These are phyloP conservation scores for Puccinia coronata DNA, from an alignment of 1,284 basidiomycete genomes.

Conservation along the genomic window DNA sequence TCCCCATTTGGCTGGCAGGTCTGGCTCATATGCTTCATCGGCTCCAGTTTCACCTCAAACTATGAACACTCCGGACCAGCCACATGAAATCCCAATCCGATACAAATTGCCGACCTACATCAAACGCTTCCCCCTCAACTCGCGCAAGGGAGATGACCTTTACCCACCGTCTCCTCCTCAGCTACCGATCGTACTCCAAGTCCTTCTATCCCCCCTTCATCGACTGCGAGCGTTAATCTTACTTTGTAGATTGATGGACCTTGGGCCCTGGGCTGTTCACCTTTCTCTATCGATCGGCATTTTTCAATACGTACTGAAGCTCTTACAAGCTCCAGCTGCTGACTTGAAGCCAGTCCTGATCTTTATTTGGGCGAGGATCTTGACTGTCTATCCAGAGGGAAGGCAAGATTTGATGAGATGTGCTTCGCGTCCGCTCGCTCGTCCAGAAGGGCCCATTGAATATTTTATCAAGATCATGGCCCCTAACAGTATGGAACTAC, in stretches of 20 bases:
- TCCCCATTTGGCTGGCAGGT: background rate
- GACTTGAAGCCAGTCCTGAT: slow-evolving; percentile 48
- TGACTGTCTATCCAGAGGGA: slow-evolving; percentile 50
- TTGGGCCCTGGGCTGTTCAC: slow-evolving; percentile 50
- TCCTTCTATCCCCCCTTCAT: slow-evolving; percentile 45
- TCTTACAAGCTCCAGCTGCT: slow-evolving; percentile 48
- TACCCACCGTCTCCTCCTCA: slow-evolving; percentile 49
- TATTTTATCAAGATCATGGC: slow-evolving; percentile 47
- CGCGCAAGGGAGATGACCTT: slow-evolving; percentile 36
- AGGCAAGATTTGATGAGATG: slow-evolving; percentile 37
- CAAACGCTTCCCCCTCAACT: slow-evolving; percentile 44
- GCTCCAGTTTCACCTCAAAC: background rate
- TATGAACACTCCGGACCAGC: background rate
- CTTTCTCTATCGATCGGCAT: slow-evolving; percentile 49
- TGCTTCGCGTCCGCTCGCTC: slow-evolving; percentile 17
- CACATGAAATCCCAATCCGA: slow-evolving; percentile 33
- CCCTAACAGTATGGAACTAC: slow-evolving; percentile 40
- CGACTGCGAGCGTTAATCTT: slow-evolving; percentile 42
- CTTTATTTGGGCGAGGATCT: slow-evolving; percentile 50
- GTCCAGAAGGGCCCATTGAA: slow-evolving; percentile 40
- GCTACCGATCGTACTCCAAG: slow-evolving; percentile 49
- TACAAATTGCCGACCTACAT: slow-evolving; percentile 43
- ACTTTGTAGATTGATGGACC: slow-evolving; percentile 49
- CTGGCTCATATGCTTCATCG: background rate
- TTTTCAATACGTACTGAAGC: slow-evolving; percentile 49